Base-by-base conservation (phyloP, 768 basidiomycete species). In the Lactarius tabidus region DNA sequence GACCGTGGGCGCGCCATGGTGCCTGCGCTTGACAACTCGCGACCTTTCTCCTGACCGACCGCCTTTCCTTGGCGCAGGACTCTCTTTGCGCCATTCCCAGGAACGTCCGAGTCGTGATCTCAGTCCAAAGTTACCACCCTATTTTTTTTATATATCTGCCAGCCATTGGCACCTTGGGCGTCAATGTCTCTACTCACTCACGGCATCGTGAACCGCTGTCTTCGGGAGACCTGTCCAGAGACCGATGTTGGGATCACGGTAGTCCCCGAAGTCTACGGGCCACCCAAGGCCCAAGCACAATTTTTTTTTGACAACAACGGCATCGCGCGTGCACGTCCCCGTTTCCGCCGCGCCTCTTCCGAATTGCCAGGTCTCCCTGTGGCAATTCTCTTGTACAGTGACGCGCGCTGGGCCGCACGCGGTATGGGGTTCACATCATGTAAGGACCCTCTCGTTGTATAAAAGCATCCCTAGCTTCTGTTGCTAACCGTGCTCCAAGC, bases 301-400 rank as follows among this genome's bases (percentile, higher is more conserved):
- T 36, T 58, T 41, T 62, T 60, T 36, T 23, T 53, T 45, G 31
- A 31, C 43, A 33, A 65, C 26, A 38, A 66, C 65, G 65, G 60
- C 65, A 66, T 62, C 48, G 56, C 65, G 65, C 60, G 57, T 54
- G 60, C 31, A 62, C 48, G 38, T 53, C 55, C 65, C 67, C 67
- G 59, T 64, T 66, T 68, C 59, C 60, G 59, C 67, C 64, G 59
- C 60, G 64, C 56, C 64, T 54, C 52, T 31, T 55, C 64, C 64
- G 64, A 68, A 62, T 68, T 66, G 41, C 29, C 60, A 59, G 59
- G 60, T 57, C 57, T 39, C 41, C 36, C 67, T 67, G 67, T 48
- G 60, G 65, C 55, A 67, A 62, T 69, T 68, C 64, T 61, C 43
- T 45, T 69, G 55, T 57, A 36, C n/a, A 12, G 53, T 64, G 68